phyloP scores from a whole-genome alignment of 2,329 filamentous ascomycete genomes.

The Escovopsis sp. region DNA sequence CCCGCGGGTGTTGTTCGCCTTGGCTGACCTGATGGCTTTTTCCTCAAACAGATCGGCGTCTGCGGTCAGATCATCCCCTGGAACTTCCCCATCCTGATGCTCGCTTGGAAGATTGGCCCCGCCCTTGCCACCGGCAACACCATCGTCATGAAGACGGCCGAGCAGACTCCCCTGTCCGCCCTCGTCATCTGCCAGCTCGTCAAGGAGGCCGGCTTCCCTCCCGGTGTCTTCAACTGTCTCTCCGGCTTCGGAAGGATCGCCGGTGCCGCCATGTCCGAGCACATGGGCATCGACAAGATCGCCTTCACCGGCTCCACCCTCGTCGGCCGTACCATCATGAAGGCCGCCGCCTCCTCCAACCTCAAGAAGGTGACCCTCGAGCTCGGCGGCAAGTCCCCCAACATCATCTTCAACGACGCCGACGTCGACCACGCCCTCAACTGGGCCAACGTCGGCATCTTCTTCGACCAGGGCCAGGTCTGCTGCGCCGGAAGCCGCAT shows the following conservation, averaged over 20 bases:
- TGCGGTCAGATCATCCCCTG: conserved; percentile 82
- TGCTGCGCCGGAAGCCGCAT: conserved; percentile 69
- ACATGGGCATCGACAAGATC: conserved; percentile 74
- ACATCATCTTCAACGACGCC: conserved; percentile 67
- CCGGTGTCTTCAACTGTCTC: conserved; percentile 63
- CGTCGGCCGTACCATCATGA: conserved; percentile 64
- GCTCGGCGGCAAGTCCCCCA: conserved; percentile 67
- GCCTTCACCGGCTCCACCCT: conserved; percentile 69
- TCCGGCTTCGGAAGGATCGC: conserved; percentile 67
- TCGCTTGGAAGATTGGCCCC: conserved; percentile 68
- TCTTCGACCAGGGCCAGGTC: conserved; percentile 50
- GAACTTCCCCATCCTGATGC: conserved; percentile 78
- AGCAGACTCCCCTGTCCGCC: conserved; percentile 6
- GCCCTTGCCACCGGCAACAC: conserved; percentile 60
- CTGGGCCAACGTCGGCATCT: conserved; percentile 61
- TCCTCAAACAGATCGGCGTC: conserved; percentile 40
- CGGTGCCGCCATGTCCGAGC: conserved; percentile 58
- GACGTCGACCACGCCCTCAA: conserved; percentile 63
- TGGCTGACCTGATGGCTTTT: neutral
- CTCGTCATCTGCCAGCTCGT: conserved; percentile 6
- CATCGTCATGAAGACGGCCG: conserved; percentile 56
- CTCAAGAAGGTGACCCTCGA: conserved; percentile 72
- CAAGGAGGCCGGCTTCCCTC: conserved; percentile 65
- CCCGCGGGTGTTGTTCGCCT: too few relatives aligned
- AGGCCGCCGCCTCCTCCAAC: conserved; percentile 63